phyloP scores from a whole-genome alignment of 1,139 yeast genomes.

The Magnusiomyces fungicola region DNA sequence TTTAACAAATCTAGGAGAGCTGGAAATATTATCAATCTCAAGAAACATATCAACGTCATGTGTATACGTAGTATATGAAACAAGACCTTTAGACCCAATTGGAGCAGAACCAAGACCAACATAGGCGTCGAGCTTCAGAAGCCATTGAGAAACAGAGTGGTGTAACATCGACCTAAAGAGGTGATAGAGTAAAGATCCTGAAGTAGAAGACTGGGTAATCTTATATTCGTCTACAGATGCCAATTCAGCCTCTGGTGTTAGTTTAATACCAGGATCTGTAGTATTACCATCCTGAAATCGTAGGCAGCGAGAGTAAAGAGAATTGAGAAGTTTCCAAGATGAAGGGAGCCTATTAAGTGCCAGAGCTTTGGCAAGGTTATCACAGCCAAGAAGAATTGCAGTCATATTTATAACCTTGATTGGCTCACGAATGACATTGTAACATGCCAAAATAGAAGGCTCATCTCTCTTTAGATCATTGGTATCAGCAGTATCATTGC shows the following conservation, averaged over 20 bases:
- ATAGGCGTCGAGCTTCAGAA: slow-evolving; percentile 19
- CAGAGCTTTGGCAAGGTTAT: slow-evolving; percentile 21
- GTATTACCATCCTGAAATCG: slow-evolving; percentile 15
- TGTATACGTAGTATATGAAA: not conserved
- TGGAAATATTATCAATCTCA: not conserved
- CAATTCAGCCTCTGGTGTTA: too few relatives aligned
- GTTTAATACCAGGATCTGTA: not conserved
- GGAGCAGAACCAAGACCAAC: slow-evolving; percentile 20
- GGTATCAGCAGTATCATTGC: too few relatives aligned
- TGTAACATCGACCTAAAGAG: slow-evolving; percentile 20
- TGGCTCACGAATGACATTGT: slow-evolving; percentile 17
- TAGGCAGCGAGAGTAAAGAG: slow-evolving; percentile 21
- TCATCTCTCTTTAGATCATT: not conserved
- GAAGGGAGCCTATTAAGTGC: slow-evolving; percentile 23
- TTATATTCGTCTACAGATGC: slow-evolving; percentile 15
- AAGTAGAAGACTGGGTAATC: not conserved
- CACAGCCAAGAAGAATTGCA: slow-evolving; percentile 29
- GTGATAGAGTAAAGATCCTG: slow-evolving; percentile 12
- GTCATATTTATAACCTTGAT: slow-evolving; percentile 20
- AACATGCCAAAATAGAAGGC: slow-evolving; percentile 16
- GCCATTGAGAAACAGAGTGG: slow-evolving; percentile 23
- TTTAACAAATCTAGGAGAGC: too few relatives aligned
- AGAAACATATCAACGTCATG: not conserved
- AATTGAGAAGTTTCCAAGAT: slow-evolving; percentile 23
- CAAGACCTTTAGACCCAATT: not conserved